A percentile compares a stretch with the other conserved stretches of the same genome.
Conservation (phyloP, 2,329 filamentous ascomycete species). For the Aspergillus pseudonomiae region DNA sequence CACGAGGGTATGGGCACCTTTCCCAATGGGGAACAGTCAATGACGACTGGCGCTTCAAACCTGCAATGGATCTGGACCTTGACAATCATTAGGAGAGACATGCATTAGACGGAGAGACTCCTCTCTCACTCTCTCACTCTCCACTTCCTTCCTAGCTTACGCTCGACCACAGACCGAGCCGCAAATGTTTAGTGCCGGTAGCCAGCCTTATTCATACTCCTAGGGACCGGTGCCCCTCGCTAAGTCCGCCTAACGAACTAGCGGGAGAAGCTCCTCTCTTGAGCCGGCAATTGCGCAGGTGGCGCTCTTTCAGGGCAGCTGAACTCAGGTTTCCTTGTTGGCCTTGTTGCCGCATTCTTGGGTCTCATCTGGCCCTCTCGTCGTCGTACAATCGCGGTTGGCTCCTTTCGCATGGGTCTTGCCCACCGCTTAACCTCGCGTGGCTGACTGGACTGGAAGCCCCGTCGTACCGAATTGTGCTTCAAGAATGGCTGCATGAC, state of each 20-base stretch:
- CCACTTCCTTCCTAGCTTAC: not conserved
- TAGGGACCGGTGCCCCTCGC: not conserved
- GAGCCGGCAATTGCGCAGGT: slow-evolving; percentile 18
- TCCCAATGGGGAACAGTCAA: not conserved
- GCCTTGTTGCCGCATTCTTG: slow-evolving; percentile 21
- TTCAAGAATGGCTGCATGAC: slow-evolving; percentile 14
- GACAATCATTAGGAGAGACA: no score
- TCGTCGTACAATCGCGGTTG: slow-evolving; percentile 11
- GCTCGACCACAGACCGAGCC: not conserved
- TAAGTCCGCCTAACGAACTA: slow-evolving; percentile 23
- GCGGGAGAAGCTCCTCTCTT: slow-evolving; percentile 21
- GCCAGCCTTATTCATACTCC: slow-evolving; percentile 1
- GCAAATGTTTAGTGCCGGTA: slow-evolving; percentile 1
- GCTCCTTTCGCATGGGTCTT: slow-evolving; percentile 16
- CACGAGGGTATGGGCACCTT: not conserved
- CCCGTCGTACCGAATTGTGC: slow-evolving; percentile 12
- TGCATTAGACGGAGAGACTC: not conserved
- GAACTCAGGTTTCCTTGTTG: slow-evolving; percentile 22
- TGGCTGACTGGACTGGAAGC: slow-evolving; percentile 29
- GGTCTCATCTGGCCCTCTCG: slow-evolving; percentile 20
- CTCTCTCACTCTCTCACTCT: no score
- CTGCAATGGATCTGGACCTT: not conserved
- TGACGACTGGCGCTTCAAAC: not conserved
- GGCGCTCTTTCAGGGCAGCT: slow-evolving; percentile 27
- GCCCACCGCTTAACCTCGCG: slow-evolving; percentile 22